Base-by-base conservation (phyloP, 2,329 filamentous ascomycete genomes). In the Aspergillus sp. region DNA sequence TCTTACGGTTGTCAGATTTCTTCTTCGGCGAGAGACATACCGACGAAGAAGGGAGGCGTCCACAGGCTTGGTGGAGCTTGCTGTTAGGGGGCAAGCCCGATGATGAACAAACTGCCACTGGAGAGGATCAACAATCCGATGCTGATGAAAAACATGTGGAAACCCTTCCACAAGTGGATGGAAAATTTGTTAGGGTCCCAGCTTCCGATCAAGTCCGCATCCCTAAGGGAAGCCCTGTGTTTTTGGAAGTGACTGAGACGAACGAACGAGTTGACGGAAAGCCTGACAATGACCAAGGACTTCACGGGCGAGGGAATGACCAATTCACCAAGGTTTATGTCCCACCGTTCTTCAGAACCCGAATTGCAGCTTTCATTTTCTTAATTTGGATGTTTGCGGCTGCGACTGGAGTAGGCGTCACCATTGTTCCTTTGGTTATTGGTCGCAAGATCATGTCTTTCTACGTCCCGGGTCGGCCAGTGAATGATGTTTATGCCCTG, bases 401-500 rank as follows among this genome's bases (percentile, higher is more conserved):
- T 5, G 80, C 89, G 12, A 96, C 91, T 0, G 95, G 95, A 22
- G 86, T 98, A 57, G 85, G 88, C 63, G 85, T 90, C 61, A 97
- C 95, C 1, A 88, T 99, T 60, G 77, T 96, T 0, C 96, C 95
- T 0, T 83, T 99, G 4, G 81, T 96, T 6, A 86, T 96, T 69
- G 95, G 95, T 2, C 89, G 95, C 27, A 82, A 82, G 57, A 82
- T 98, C 60, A 90, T 97, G 70, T 86, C 87, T 47, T 77, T 82
- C 27, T 76, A 93, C 34, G 85, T 96, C 42, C 90, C 91, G 4
- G 76, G 81, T 0, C 83, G 89, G 48, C 85, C 85, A 41, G 89
- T 93, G 70, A 99, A 98, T 74, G 95, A 99, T 72, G 89, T 99
- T 24, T 98, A 99, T 68, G 93, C 95, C 12, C 96, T 97, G 73